phyloP scores from a whole-genome alignment of 192 early-diverging fungal species.

The Gigaspora rosea region DNA sequence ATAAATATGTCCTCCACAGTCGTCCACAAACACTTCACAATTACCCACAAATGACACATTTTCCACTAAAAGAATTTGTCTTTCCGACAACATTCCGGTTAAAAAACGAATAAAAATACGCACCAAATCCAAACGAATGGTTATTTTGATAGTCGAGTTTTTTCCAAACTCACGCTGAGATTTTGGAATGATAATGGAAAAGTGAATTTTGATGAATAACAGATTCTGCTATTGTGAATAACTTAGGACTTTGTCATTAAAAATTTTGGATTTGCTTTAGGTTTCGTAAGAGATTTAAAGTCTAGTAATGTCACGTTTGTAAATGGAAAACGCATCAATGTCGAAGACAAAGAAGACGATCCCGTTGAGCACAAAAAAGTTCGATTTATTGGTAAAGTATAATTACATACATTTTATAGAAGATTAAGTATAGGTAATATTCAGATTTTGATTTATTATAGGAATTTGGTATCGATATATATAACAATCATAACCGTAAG shows the following conservation, averaged over 20 bases:
- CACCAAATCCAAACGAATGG: constrained; percentile 67
- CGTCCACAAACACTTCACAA: no score
- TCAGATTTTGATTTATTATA: no score
- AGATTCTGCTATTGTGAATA: no score
- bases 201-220: no score
- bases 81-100: constrained; percentile 52
- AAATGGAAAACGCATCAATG: constrained; percentile 67
- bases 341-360: constrained; percentile 62
- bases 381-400: not conserved
- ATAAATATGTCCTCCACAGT: no score
- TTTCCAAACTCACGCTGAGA: constrained; percentile 72
- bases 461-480: constrained; percentile 32
- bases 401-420: no score
- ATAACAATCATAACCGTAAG: no score
- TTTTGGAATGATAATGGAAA: constrained; percentile 33
- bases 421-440: no score
- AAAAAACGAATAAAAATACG: constrained; percentile 64
- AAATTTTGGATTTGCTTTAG: constrained; percentile 49
- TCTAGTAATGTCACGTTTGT: constrained; percentile 84
- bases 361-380: constrained; percentile 49
- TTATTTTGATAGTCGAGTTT: constrained; percentile 81
- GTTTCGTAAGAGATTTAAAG: constrained; percentile 72
- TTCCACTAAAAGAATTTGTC: constrained; percentile 52
- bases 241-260: not conserved
- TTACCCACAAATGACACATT: constrained; percentile 52